Base-by-base conservation (phyloP, 192 early-diverging fungal genomes). In the Backusella liffmaniae region DNA sequence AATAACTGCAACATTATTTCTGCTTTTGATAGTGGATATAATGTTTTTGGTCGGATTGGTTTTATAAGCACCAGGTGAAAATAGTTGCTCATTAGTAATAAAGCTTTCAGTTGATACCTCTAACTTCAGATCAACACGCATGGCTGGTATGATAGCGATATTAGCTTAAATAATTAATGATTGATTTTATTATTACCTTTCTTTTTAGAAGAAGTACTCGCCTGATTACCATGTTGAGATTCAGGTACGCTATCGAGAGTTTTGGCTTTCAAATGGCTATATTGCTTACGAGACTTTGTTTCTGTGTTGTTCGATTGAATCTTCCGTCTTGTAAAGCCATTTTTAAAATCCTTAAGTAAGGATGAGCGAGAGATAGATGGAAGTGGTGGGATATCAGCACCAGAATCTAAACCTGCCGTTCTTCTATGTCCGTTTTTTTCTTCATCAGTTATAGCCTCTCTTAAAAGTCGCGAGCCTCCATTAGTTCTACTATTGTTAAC, bases 71-170 rank as follows among this genome's bases (percentile, higher is more conserved):
- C 36, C 39, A 6, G 37, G 18, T 21, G 70, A 71, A 49, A 71
- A 71, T 30, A 71, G 46, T 18, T 71, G 70, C 16, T 49, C 39
- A 49, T 36, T 23, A 16, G 70, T 46, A 44, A 71, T 71, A 49
- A 71, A 71, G 9, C 70, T 71, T 32, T 71, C 70, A 18, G 70
- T 30, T 26, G 70, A 71, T 42, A 71, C 42, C 3, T 62, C 56
- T 23, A 62, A 12, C 3, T 62, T 26, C 56, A 62, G 26, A 29
- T 62, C 56, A 12, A 62, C 56, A 12, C 23, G 23, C 56, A 62
- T 29, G 26, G 13, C 56, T 62, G 18, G 46, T 26, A 62, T 44
- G 12, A 29, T 62, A 13, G 9, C 56, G 10, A 10, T n/a, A 62
- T 62, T 62, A 62, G 56, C 9, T 62, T 21, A 29, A 29, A 26